Evolutionary conservation across 192 early-diverging fungal species (phyloP).

Genomic region (Gamsiella multidivaricata): DNA sequence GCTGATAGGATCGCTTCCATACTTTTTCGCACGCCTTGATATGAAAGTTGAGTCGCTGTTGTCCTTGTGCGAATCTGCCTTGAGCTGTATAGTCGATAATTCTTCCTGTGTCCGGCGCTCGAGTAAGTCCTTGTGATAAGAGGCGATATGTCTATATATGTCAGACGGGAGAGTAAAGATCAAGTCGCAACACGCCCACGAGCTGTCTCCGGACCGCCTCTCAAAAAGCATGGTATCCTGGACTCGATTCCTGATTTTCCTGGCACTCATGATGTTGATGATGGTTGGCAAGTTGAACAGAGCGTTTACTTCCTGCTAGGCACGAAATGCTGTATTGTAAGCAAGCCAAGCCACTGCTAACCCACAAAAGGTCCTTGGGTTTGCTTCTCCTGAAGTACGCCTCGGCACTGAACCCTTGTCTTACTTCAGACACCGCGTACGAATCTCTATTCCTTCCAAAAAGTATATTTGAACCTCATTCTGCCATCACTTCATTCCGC

Average conservation of each 20-base stretch:
- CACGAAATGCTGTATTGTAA: too few relatives aligned
- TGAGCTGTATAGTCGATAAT: not conserved
- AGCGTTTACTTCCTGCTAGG: too few relatives aligned
- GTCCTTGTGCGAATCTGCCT: not conserved
- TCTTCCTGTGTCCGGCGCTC: conserved; percentile 1
- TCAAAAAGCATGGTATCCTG: conserved; percentile 22
- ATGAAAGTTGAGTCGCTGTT: conserved; percentile 7
- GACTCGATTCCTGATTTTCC: conserved; percentile 22
- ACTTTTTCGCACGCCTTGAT: conserved; percentile 40
- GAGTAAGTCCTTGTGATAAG: conserved; percentile 14
- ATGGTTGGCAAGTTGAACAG: too few relatives aligned
- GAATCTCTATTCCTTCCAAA: too few relatives aligned
- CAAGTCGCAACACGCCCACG: conserved; percentile 34
- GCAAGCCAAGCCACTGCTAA: too few relatives aligned
- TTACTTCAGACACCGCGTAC: too few relatives aligned
- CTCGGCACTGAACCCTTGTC: too few relatives aligned
- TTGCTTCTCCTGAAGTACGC: too few relatives aligned
- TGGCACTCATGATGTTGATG: conserved; percentile 4
- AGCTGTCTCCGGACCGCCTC: conserved; percentile 6
- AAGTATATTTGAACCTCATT: too few relatives aligned
- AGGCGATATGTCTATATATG: conserved; percentile 40
- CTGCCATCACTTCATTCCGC: too few relatives aligned
- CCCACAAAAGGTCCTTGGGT: too few relatives aligned
- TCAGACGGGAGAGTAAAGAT: not conserved
- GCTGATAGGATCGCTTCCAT: conserved; percentile 57